phyloP scores from a whole-genome alignment of 306 rosid genomes.

The Quercus rubra region DNA sequence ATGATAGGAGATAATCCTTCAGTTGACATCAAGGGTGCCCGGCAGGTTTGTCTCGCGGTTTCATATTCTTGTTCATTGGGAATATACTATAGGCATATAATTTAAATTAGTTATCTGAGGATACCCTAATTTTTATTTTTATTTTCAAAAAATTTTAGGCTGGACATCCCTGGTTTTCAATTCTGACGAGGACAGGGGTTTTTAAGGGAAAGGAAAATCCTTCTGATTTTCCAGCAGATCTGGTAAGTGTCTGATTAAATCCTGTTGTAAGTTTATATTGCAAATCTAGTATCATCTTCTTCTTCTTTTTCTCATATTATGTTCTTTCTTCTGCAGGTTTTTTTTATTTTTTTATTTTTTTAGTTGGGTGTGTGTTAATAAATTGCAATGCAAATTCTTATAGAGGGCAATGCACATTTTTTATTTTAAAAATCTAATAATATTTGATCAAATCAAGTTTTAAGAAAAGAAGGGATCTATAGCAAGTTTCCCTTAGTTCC shows the following conservation, averaged over 20 bases:
- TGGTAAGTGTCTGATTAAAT: constrained; percentile 31
- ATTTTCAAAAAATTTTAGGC: constrained; percentile 47
- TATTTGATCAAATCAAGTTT: no score
- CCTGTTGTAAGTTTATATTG: neutral
- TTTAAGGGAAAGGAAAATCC: constrained; percentile 86
- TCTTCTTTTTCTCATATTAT: neutral
- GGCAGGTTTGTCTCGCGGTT: constrained; percentile 47
- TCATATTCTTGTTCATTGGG: constrained; percentile 2
- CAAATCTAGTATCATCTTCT: neutral
- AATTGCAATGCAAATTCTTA: no score
- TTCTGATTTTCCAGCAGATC: constrained; percentile 43
- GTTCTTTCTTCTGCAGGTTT: no score
- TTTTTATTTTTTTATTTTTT: no score
- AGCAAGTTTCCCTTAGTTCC: neutral
- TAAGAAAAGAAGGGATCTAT: neutral
- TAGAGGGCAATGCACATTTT: no score
- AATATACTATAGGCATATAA: neutral
- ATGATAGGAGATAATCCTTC: constrained; percentile 96
- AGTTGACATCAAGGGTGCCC: constrained; percentile 81
- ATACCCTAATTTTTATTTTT: constrained; percentile 2
- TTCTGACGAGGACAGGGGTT: constrained; percentile 88
- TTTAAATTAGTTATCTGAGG: constrained; percentile 11
- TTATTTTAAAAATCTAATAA: no score
- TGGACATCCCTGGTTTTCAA: constrained; percentile 95
- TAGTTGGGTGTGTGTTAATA: no score